Evolutionary conservation across 176 grass and related monocot species (phyloP).

Genomic region (Paspalum vaginatum): DNA sequence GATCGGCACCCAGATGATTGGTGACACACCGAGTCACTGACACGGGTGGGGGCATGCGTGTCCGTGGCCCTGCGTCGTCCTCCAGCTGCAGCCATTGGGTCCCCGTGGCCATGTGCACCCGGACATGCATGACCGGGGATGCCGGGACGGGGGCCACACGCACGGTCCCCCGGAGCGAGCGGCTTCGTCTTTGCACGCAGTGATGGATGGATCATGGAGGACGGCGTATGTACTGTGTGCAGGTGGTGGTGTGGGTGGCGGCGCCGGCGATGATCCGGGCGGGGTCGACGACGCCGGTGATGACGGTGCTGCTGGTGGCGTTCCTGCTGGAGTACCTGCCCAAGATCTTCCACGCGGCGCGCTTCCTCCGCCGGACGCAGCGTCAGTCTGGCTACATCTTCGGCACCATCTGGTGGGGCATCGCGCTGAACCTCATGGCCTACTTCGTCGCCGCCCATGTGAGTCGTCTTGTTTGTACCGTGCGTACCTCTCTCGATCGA

Average conservation of each 20-base stretch:
- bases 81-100: no score
- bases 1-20: background rate
- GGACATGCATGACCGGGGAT: no score
- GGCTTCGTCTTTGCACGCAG: no score
- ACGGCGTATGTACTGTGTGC: background rate
- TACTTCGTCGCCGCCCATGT: constrained; percentile 93
- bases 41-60: background rate
- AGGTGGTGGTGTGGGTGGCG: constrained; percentile 81
- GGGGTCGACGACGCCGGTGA: constrained; percentile 71
- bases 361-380: constrained; percentile 80
- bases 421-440: constrained; percentile 86
- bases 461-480: no score
- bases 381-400: constrained; percentile 63
- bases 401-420: constrained; percentile 93
- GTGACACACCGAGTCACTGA: no score
- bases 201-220: no score
- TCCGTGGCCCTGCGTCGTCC: no score
- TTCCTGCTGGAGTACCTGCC: constrained; percentile 88
- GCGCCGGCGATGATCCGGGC: constrained; percentile 66
- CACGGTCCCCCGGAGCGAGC: no score
- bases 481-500: no score
- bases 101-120: no score
- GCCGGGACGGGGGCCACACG: no score
- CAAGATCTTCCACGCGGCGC: constrained; percentile 81
- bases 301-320: constrained; percentile 66